These are phyloP conservation scores for Entonaema liquescens DNA, from an alignment of 495 filamentous ascomycete genomes.

Conservation along the genomic window DNA sequence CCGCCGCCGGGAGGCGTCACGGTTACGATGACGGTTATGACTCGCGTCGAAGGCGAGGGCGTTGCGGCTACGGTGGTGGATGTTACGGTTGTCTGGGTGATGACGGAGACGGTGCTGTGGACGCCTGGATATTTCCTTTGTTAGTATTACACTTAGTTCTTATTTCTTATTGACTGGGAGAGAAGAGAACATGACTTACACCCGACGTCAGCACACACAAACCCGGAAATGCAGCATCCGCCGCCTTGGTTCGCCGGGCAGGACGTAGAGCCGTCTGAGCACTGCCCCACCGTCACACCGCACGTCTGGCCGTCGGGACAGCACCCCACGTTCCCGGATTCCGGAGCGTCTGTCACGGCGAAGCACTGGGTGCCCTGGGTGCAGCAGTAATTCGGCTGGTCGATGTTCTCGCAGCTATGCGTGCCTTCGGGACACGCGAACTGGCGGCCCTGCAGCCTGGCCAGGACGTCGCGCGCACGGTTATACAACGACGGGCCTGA, in stretches of 20 bases:
- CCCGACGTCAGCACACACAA: conserved; percentile 78
- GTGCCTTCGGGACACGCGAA: conserved; percentile 83
- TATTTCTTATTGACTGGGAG: not conserved
- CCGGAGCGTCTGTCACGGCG: conserved; percentile 64
- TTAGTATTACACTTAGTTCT: conserved; percentile 5
- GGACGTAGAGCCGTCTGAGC: conserved; percentile 68
- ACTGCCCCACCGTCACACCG: conserved; percentile 68
- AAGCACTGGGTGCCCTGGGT: conserved; percentile 68
- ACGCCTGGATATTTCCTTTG: conserved; percentile 40
- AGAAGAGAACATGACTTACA: conserved; percentile 64
- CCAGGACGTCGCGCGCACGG: conserved; percentile 49
- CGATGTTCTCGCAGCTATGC: conserved; percentile 70
- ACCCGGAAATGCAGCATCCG: conserved; percentile 88
- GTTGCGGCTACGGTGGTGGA: conserved; percentile 38
- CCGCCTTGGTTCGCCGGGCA: conserved; percentile 78
- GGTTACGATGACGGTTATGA: conserved; percentile 50
- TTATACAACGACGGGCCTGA: conserved; percentile 38
- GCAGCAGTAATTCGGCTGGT: conserved; percentile 82
- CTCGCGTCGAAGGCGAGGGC: conserved; percentile 41
- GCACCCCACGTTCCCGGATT: conserved; percentile 85
- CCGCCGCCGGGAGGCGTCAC: conserved; percentile 44
- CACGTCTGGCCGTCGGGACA: conserved; percentile 79
- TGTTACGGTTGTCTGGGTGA: conserved; percentile 54
- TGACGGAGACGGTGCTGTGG: conserved; percentile 51
- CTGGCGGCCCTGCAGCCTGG: conserved; percentile 55